Percentiles rank a stretch among this genome's conserved stretches.
phyloP scores from a whole-genome alignment of 1,284 basidiomycete genomes.

The Schizopora paradoxa region DNA sequence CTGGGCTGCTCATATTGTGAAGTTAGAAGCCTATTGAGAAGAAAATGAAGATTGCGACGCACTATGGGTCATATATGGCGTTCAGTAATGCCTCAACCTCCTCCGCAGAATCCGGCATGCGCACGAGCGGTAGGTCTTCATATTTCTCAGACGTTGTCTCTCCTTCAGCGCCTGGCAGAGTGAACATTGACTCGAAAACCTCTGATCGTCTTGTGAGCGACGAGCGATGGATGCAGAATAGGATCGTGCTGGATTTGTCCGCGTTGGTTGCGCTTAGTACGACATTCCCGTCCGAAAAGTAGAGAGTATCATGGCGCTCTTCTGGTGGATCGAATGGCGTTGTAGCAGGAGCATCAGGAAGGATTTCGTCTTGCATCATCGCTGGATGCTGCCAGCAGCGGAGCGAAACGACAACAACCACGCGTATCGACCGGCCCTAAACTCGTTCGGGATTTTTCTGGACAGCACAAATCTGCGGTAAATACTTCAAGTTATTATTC shows the following conservation, averaged over 20 bases:
- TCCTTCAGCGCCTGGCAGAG: not conserved
- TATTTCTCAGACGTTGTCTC: not conserved
- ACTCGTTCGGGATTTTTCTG: no score
- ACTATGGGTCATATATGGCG: not conserved
- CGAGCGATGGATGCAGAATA: slow-evolving; percentile 5
- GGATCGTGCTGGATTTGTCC: not conserved
- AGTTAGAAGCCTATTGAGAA: no score
- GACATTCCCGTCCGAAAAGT: slow-evolving; percentile 6
- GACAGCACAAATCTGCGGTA: no score
- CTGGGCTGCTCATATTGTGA: not conserved
- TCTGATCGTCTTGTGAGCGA: not conserved
- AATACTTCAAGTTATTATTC: no score
- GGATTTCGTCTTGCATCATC: no score
- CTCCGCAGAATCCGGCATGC: slow-evolving; percentile 6
- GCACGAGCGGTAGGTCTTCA: not conserved
- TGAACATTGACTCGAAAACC: slow-evolving; percentile 3
- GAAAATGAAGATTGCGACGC: not conserved
- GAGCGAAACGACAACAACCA: no score
- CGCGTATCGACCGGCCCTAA: no score
- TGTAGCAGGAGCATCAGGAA: no score
- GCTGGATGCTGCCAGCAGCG: no score
- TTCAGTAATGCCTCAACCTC: slow-evolving; percentile 6
- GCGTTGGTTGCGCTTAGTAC: not conserved
- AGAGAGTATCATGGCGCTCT: not conserved
- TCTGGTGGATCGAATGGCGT: no score